Conservation (phyloP, 2,329 filamentous ascomycete species). For the Phaeomoniella chlamydospora region DNA sequence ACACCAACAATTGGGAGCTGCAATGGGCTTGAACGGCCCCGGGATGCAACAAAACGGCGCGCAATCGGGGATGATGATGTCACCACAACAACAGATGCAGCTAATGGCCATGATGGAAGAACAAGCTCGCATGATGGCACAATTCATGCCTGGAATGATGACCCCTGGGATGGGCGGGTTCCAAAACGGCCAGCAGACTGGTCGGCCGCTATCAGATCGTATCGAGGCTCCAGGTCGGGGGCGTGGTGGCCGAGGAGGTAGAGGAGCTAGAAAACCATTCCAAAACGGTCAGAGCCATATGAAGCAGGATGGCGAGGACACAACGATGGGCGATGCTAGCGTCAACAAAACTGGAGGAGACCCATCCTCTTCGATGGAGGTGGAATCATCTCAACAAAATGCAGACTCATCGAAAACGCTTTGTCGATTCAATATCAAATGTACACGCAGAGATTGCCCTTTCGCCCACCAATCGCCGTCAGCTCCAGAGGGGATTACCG, state of each 20-base stretch:
- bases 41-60: slow-evolving; percentile 25
- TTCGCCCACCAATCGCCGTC: slow-evolving; percentile 92
- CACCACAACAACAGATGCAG: slow-evolving; percentile 56
- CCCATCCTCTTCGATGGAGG: slow-evolving; percentile 16
- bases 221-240: slow-evolving; percentile 28
- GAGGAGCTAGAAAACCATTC: slow-evolving; percentile 2
- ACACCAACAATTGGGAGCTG: slow-evolving; percentile 22
- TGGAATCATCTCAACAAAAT: slow-evolving; percentile 10
- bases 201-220: slow-evolving; percentile 61
- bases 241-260: slow-evolving; percentile 8
- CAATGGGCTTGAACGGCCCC: slow-evolving; percentile 24
- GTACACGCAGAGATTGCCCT: slow-evolving; percentile 77
- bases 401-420: slow-evolving; percentile 47
- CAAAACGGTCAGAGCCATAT: slow-evolving; percentile 2
- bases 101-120: slow-evolving; percentile 70
- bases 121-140: slow-evolving; percentile 73
- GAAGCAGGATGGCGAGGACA: slow-evolving; percentile 5
- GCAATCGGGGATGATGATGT: slow-evolving; percentile 38
- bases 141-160: slow-evolving; percentile 46
- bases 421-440: slow-evolving; percentile 82
- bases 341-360: slow-evolving; percentile 24
- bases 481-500: slow-evolving; percentile 58
- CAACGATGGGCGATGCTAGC: slow-evolving; percentile 9
- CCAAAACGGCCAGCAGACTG: slow-evolving; percentile 26
- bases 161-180: slow-evolving; percentile 38